Percentiles rank a stretch among this genome's conserved stretches.
These are phyloP conservation scores for Collybiopsis luxurians DNA, from an alignment of 768 basidiomycete genomes.

Conservation along the genomic window DNA sequence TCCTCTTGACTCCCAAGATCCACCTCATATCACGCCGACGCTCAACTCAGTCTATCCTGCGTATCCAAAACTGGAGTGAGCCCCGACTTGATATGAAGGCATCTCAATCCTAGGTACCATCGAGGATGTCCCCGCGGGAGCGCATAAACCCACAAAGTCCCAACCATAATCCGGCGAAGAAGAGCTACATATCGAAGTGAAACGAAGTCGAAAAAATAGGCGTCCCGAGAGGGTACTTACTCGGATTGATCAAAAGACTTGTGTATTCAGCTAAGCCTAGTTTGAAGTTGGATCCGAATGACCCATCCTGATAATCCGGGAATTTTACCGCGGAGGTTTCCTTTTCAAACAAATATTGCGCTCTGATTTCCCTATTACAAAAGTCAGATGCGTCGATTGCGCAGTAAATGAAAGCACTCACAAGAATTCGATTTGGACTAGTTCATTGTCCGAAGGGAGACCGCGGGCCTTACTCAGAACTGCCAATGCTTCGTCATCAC, in stretches of 20 bases:
- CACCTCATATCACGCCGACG: no score
- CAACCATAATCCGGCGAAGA: slow-evolving; percentile 60
- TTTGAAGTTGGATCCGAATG: slow-evolving; percentile 53
- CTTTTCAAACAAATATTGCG: slow-evolving; percentile 71
- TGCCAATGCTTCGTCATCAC: slow-evolving; percentile 68
- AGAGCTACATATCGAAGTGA: slow-evolving; percentile 35
- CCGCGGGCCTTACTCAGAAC: slow-evolving; percentile 61
- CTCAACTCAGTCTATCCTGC: no score
- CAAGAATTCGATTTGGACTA: slow-evolving; percentile 75
- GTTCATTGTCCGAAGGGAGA: slow-evolving; percentile 53
- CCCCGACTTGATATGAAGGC: no score
- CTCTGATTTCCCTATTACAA: slow-evolving; percentile 77
- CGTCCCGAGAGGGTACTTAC: slow-evolving; percentile 21
- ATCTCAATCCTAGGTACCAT: neutral
- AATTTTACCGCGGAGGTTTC: slow-evolving; percentile 55
- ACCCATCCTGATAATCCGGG: slow-evolving; percentile 65
- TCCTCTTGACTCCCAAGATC: no score
- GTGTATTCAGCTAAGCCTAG: slow-evolving; percentile 60
- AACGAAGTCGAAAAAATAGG: neutral
- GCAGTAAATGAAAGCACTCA: slow-evolving; percentile 31
- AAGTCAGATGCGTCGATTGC: no score
- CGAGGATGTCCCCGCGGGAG: neutral
- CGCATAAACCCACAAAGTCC: slow-evolving; percentile 41
- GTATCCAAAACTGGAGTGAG: no score
- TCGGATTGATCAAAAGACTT: slow-evolving; percentile 54